phyloP scores from a whole-genome alignment of 1,284 basidiomycete genomes.

The Rhodotorula sp. region DNA sequence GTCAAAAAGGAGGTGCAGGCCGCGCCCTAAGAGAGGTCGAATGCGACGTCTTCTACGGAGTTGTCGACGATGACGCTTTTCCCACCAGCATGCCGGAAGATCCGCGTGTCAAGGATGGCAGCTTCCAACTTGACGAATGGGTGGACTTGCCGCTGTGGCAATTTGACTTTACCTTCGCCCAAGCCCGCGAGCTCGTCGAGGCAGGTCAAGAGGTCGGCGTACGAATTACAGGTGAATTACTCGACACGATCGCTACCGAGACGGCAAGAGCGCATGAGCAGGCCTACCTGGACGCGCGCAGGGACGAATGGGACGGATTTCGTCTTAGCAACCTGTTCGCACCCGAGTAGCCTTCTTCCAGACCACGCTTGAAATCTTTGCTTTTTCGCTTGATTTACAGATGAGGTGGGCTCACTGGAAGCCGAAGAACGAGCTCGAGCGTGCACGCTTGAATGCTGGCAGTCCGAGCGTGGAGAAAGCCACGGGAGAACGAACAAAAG shows the following conservation, averaged over 20 bases:
- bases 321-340: not conserved
- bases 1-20: no score
- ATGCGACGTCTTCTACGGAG: not conserved
- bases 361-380: no score
- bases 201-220: not conserved
- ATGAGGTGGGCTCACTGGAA: no score
- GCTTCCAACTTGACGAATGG: not conserved
- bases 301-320: not conserved
- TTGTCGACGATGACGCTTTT: not conserved
- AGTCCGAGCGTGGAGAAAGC: not conserved
- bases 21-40: not conserved
- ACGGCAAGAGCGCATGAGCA: not conserved
- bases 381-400: no score
- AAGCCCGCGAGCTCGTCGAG: constrained; percentile 5
- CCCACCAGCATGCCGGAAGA: not conserved
- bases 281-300: constrained; percentile 1
- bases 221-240: not conserved
- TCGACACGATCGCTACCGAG: constrained; percentile 1
- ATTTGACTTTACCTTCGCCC: not conserved
- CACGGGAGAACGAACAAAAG: not conserved
- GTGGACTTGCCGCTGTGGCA: not conserved
- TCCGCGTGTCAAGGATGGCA: not conserved
- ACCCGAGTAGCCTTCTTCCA: no score
- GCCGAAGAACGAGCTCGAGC: no score
- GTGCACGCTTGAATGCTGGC: no score